phyloP scores from a whole-genome alignment of 805 yeast genomes.

The Teunomyces cretensis region DNA sequence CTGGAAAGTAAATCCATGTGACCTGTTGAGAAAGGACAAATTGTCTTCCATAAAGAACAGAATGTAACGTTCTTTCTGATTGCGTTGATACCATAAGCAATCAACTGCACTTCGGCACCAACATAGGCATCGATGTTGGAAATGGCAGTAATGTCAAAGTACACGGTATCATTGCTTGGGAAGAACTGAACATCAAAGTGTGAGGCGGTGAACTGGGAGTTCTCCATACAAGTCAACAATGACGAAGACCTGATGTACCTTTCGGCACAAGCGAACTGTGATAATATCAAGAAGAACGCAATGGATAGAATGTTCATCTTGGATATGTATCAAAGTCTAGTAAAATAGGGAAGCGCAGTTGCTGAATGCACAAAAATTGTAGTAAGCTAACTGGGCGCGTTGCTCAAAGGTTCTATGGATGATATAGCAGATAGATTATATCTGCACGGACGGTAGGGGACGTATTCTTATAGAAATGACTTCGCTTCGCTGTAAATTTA shows the following conservation, averaged over 20 bases:
- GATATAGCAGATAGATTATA: background rate
- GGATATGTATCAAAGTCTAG: background rate
- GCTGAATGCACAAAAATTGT: background rate
- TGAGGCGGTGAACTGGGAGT: conserved; percentile 84
- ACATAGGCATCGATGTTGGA: conserved; percentile 72
- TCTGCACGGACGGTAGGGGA: background rate
- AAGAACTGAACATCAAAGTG: conserved; percentile 72
- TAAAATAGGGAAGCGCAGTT: background rate
- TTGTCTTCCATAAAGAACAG: conserved; percentile 55
- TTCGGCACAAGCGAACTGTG: conserved; percentile 16
- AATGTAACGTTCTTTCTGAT: conserved; percentile 55
- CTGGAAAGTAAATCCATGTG: conserved; percentile 69
- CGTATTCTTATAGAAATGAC: background rate
- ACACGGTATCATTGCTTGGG: conserved; percentile 63
- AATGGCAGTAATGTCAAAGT: conserved; percentile 70
- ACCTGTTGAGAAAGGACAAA: conserved; percentile 86
- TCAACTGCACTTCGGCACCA: conserved; percentile 60
- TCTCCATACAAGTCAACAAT: conserved; percentile 85
- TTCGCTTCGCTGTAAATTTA: background rate
- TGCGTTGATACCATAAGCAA: conserved; percentile 78
- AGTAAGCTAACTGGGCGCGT: background rate
- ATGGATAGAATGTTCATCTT: conserved; percentile 2
- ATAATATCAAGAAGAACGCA: background rate
- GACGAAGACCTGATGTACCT: conserved; percentile 55
- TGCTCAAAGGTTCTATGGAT: background rate